phyloP scores from a whole-genome alignment of 2,329 filamentous ascomycete species.

The Lomentospora prolificans region DNA sequence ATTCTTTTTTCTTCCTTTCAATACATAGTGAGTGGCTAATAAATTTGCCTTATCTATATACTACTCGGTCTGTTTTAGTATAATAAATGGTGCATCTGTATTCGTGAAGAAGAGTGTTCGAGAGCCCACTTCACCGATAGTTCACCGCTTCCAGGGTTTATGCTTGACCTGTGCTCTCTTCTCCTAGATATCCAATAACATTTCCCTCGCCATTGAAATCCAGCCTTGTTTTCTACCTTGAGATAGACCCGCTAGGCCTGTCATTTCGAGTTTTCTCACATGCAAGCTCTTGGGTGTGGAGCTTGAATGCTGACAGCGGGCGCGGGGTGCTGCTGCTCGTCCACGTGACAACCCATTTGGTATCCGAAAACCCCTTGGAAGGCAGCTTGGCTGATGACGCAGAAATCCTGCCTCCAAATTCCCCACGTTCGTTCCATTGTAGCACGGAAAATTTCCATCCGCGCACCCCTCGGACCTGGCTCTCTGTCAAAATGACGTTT shows the following conservation, averaged over 20 bases:
- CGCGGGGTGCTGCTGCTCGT: neutral
- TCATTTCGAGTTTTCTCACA: too few species aligned
- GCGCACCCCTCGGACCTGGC: neutral
- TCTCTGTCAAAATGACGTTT: slow-evolving; percentile 24
- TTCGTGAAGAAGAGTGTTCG: too few species aligned
- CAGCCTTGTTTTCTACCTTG: too few species aligned
- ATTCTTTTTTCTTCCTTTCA: slow-evolving; percentile 9
- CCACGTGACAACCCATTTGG: neutral
- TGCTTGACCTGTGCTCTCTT: too few species aligned
- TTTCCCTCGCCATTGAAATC: too few species aligned
- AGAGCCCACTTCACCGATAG: too few species aligned
- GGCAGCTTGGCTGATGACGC: too few species aligned
- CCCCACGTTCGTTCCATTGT: neutral
- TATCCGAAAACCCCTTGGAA: neutral
- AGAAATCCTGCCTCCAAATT: neutral
- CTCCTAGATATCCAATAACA: too few species aligned
- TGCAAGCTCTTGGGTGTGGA: neutral
- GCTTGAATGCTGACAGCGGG: neutral
- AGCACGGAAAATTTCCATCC: neutral
- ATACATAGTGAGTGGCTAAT: neutral
- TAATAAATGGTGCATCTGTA: too few species aligned
- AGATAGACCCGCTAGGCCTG: too few species aligned
- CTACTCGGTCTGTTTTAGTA: neutral
- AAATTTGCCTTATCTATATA: neutral
- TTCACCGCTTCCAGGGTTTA: too few species aligned